Percentiles rank a stretch among this genome's conserved stretches.
Evolutionary conservation across 805 yeast genomes (phyloP).

Genomic region (Yarrowia sp.): DNA sequence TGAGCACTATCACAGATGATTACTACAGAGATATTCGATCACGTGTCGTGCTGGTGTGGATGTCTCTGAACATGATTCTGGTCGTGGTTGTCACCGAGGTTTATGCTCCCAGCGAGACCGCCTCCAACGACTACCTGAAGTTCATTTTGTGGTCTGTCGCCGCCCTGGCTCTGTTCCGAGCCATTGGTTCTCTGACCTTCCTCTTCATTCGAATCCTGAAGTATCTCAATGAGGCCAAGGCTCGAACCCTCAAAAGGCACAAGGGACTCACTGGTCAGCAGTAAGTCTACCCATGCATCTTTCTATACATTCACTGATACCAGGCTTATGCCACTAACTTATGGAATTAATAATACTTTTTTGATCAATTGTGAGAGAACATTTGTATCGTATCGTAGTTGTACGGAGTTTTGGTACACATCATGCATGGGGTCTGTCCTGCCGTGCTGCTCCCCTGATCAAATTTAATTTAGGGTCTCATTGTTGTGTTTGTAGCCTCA

Average conservation of each 20-base stretch:
- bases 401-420: background rate
- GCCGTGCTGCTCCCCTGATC: background rate
- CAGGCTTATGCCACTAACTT: slow-evolving; percentile 12
- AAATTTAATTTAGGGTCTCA: background rate
- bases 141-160: slow-evolving; percentile 93
- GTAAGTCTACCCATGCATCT: slow-evolving; percentile 14
- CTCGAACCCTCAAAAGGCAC: slow-evolving; percentile 7
- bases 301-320: slow-evolving; percentile 23
- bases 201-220: slow-evolving; percentile 44
- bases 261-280: slow-evolving; percentile 21
- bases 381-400: background rate
- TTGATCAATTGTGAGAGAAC: background rate
- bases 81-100: slow-evolving; percentile 87
- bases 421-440: background rate
- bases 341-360: background rate
- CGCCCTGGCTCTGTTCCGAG: slow-evolving; percentile 74
- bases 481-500: background rate
- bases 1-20: slow-evolving; percentile 53
- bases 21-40: slow-evolving; percentile 94
- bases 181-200: slow-evolving; percentile 73
- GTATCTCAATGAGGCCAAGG: slow-evolving; percentile 25
- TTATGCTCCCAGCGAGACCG: slow-evolving; percentile 61
- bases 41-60: slow-evolving; percentile 93
- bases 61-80: slow-evolving; percentile 73
- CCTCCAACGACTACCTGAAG: slow-evolving; percentile 69